Evolutionary conservation across 139 green algal species (phyloP), one percentile per base, ranked within the genome.

Genomic region (Nannochloris sp.): DNA sequence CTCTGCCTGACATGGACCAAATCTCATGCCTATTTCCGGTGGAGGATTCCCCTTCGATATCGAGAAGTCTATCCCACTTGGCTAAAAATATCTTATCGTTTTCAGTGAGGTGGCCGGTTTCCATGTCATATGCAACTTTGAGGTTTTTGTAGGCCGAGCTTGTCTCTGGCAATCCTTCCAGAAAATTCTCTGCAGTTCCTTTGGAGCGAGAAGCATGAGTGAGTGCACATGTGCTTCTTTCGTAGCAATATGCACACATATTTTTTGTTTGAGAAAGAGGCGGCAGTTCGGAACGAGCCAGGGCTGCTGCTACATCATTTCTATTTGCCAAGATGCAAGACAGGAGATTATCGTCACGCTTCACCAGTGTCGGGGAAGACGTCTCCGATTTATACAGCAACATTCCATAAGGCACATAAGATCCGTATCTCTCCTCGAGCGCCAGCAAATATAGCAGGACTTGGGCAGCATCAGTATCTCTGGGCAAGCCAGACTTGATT

Each of bases 401-500:
- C 62, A 95, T 66, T 13, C 88, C 89, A 17, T 66, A 62, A 17
- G 72, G 56, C 20, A 78, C 62, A 20, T 46, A 20, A 5, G 16
- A 20, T 17, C 79, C 66, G 58, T 96, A 95, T 4, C 89, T 75
- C 49, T 85, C 82, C 66, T 88, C 72, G 78, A 94, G 79, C 17
- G 93, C 76, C 63, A 95, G 79, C 46, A 90, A 71, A 69, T 96
- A 95, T 46, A 92, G 66, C 16, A 83, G 75, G 53, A 95, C 84
- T 82, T 95, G 88, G 6, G 81, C 84, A 3, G 62, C 50, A 70
- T 95, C 85, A 23, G 58, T 74, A 23, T 77, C 60, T 61, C 85
- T 77, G 9, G 77, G 43, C 44, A 82, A 83, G 4, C 91, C 92
- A 16, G 84, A 95, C 78, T 98, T 98, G 75, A 96, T 86, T 70